Evolutionary conservation across 306 rosid species (phyloP), one percentile per base, ranked within the genome.

Genomic region (Lotus japonicus): DNA sequence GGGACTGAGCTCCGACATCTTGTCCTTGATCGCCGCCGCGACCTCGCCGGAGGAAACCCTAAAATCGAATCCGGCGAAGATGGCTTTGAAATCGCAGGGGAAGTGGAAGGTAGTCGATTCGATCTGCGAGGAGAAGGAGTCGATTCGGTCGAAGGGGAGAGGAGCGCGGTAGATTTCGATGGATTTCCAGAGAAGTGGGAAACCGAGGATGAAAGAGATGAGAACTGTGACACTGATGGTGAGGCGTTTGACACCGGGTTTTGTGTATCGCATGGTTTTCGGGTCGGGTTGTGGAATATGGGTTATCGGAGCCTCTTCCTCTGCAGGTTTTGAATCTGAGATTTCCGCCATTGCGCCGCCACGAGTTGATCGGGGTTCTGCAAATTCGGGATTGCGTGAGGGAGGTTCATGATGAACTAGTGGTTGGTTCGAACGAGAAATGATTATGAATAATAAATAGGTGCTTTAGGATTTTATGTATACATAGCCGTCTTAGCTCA

Each of bases 91-190:
- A 36, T 54, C 77, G 63, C 99, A 94, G 11, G 97, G 99, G 66
- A 94, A 94, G 3, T 19, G 64, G 35, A 84, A 61, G 0, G 95
- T 88, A n/a, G 5, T 61, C 1, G 92, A 86, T 36, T 88, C 89
- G 4, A 85, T 78, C 76, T 76, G 82, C 48, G 83, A 78, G 3
- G 97, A 88, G 68, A 94, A 84, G 0, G 83, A 68, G 2, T 94
- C 95, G 44, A 94, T 84, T 35, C 78, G 87, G 10, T 77, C 73
- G 64, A 94, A 94, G 2, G 99, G 99, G 11, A 94, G 87, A 0
- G 96, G 90, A 0, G 97, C 87, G 14, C 95, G 92, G 80, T 90
- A 87, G 63, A 94, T 94, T 82, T 94, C 97, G 2, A 94, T 92
- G 49, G 97, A 85, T 77, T 86, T 94, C 92, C 91, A 90, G 15